Conservation (phyloP, 345 rosid genomes). For the Rhodomyrtus tomentosa region DNA sequence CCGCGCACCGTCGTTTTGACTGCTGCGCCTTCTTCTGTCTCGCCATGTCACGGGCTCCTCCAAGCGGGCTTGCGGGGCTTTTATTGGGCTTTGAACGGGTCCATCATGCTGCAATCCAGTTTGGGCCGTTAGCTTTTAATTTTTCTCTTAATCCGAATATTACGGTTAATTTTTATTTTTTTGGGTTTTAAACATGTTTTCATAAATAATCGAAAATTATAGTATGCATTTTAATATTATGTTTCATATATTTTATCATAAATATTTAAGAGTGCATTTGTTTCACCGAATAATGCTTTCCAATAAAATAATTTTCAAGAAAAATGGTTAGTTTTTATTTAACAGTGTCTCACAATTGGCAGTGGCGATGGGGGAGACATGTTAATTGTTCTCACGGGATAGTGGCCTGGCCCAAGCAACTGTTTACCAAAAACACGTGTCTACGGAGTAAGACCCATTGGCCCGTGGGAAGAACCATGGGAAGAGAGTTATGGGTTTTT, state of each 20-base stretch:
- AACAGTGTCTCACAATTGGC: neutral
- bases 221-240: no score
- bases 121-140: neutral
- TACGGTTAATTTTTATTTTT: no score
- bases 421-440: neutral
- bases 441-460: no score
- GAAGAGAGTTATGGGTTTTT: neutral
- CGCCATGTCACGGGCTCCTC: neutral
- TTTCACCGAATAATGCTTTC: no score
- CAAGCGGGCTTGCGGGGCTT: neutral
- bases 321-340: neutral
- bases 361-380: neutral
- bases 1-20: neutral
- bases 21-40: neutral
- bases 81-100: neutral
- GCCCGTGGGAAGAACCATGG: no score
- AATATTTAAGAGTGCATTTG: no score
- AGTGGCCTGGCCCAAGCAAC: neutral
- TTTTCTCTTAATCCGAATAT: neutral
- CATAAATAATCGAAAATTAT: no score
- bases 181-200: no score
- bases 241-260: no score
- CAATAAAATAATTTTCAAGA: neutral
- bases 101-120: neutral
- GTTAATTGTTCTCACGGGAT: neutral